Evolutionary conservation across 345 rosid species (phyloP), one percentile per base, ranked within the genome.

Genomic region (Physaria fendleri): DNA sequence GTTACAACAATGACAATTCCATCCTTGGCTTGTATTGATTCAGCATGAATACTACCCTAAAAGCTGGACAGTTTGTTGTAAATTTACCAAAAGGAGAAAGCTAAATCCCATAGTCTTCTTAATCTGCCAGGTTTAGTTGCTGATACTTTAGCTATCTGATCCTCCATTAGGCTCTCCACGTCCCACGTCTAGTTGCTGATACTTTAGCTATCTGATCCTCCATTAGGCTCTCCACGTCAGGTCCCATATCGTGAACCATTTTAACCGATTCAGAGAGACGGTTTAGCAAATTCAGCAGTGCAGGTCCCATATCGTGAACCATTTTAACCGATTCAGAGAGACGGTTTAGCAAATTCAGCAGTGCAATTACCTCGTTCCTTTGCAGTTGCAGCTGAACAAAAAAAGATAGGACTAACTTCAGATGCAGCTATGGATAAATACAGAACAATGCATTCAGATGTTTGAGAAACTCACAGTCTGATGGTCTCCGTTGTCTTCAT

Each of bases 311-410:
- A 39, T 77, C 80, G 12, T 62, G 79, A 4, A 79, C 82, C 64
- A 71, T 38, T 54, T 75, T 82, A 52, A 82, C 64, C 0, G 84
- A 79, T 56, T 82, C 87, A 7, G 84, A 79, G 38, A 82, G 82
- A 42, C 84, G 79, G 60, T 82, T 68, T n/a, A 82, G 87, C 28
- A 77, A 58, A 53, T 82, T 82, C 68, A 82, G 60, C 34, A 79
- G 28, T 2, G 87, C 87, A 71, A 82, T 82, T 71, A 82, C 84
- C 71, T 82, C 84, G 46, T 82, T 82, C 16, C 84, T 44, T 76
- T 82, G 84, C 62, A 82, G 65, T 61, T 75, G 75, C 49, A 73
- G 71, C 76, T 77, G 71, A 1, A n/a, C n/a, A n/a, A 6, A 13
- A 33, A 43, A 35, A 35, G 4, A 43, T 1, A 16, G 5, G 22